Conservation (phyloP, 1,284 basidiomycete species). For the Trametes pubescens region DNA sequence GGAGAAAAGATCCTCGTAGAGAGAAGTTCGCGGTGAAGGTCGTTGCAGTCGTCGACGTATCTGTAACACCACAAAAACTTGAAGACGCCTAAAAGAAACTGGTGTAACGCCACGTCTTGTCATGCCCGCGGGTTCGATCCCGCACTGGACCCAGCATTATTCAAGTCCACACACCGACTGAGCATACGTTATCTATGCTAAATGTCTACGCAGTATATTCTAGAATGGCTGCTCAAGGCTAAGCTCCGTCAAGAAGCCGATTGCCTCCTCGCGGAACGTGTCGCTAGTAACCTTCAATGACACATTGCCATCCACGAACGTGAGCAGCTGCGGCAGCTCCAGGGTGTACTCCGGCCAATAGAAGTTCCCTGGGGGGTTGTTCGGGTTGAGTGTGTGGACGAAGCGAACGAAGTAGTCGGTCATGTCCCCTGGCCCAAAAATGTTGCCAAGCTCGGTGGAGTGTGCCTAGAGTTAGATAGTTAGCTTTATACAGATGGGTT, state of each 20-base stretch:
- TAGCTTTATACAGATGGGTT: too few relatives aligned
- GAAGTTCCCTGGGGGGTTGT: constrained; percentile 44
- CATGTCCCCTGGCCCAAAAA: constrained; percentile 33
- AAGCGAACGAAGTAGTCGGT: constrained; percentile 34
- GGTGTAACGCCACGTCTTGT: too few relatives aligned
- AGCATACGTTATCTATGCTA: too few relatives aligned
- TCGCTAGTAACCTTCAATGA: constrained; percentile 48
- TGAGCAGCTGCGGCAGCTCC: constrained; percentile 49
- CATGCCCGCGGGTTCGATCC: too few relatives aligned
- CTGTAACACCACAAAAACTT: too few relatives aligned
- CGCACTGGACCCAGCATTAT: too few relatives aligned
- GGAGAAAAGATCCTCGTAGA: too few relatives aligned
- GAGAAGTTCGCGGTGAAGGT: too few relatives aligned
- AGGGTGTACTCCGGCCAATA: constrained; percentile 60
- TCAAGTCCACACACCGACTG: too few relatives aligned
- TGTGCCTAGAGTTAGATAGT: constrained; percentile 23
- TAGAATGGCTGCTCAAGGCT: constrained; percentile 21
- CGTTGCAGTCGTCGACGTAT: too few relatives aligned
- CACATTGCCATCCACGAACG: constrained; percentile 53
- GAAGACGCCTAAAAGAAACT: too few relatives aligned
- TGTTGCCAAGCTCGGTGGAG: constrained; percentile 31
- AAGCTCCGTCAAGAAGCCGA: constrained; percentile 28
- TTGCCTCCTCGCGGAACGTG: constrained; percentile 50
- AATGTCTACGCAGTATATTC: neutral
- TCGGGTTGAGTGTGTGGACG: constrained; percentile 38